Evolutionary conservation across 441 rosid species (phyloP), one percentile per base, ranked within the genome.

Genomic region (Syzygium malaccense): DNA sequence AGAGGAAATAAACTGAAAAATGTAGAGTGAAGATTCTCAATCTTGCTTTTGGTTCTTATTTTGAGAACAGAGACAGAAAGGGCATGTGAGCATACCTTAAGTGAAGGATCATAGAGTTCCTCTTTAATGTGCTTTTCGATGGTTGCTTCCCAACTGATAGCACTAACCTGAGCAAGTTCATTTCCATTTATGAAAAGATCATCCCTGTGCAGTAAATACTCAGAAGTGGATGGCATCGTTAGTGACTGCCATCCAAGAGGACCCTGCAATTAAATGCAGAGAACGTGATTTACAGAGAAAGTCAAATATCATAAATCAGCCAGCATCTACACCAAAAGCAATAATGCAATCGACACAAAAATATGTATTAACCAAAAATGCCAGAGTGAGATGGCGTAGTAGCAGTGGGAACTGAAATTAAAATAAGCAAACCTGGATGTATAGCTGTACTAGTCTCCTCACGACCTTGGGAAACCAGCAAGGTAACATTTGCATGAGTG

Each of bases 401-500:
- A 8, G 58, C 45, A 85, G 87, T 51, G 54, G 83, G 83, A 75
- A 75, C 83, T 75, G 83, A 75, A 75, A 75, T 75, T 37, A 75
- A 88, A 66, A 88, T 89, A 87, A 89, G 86, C 87, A 89, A 89
- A 98, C 99, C 99, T 97, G 98, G 87, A 95, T 95, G 93, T 95
- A 96, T 92, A 97, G 98, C 92, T 98, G 99, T 91, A 98, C 92
- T 91, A 98, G 92, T 89, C 98, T 95, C 90, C 99, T 95, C 87
- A 97, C 96, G 83, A 96, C 91, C 94, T 96, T 98, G 33, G 99
- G 99, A 90, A 98, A 97, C 99, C 99, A 96, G 92, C 94, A 97
- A 57, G 99, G 99, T 92, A 98, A 91, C 98, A 98, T 98, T 93
- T 98, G 99, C 79, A 96, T 91, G 88, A 98, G 98, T 68, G 99